Evolutionary conservation across 805 yeast species (phyloP).

Genomic region (Candida chauliodis): DNA sequence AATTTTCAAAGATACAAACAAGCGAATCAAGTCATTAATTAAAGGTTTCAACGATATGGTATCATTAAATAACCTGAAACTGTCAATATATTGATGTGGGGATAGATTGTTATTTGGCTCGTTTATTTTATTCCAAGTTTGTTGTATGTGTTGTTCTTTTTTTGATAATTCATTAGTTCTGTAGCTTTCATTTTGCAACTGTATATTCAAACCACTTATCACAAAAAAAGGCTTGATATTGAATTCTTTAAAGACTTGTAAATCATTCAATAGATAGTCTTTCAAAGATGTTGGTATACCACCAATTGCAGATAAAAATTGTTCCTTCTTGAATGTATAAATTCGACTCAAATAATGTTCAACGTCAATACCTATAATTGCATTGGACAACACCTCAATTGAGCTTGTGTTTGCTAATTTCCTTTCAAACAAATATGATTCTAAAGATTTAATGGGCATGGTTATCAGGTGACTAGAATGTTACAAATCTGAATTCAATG

Average conservation of each 20-base stretch:
- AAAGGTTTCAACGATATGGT: constrained; percentile 50
- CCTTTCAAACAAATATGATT: constrained; percentile 65
- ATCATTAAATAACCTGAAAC: constrained; percentile 51
- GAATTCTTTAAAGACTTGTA: constrained; percentile 54
- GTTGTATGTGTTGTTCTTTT: constrained; percentile 37
- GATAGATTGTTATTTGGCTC: constrained; percentile 10
- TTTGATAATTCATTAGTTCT: constrained; percentile 34
- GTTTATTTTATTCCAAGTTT: constrained; percentile 34
- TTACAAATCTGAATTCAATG: too few relatives aligned
- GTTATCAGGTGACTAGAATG: too few relatives aligned
- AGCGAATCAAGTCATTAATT: constrained; percentile 51
- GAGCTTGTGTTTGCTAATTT: constrained; percentile 59
- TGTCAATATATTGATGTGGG: constrained; percentile 30
- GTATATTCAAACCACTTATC: constrained; percentile 61
- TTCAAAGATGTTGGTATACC: constrained; percentile 70
- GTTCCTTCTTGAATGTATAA: constrained; percentile 61
- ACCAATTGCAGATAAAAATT: constrained; percentile 71
- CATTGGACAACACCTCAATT: constrained; percentile 58
- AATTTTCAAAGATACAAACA: constrained; percentile 52
- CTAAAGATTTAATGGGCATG: constrained; percentile 56
- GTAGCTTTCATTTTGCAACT: constrained; percentile 27
- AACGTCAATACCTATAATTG: constrained; percentile 80
- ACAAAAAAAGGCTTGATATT: constrained; percentile 78
- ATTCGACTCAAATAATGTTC: constrained; percentile 70
- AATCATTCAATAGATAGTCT: constrained; percentile 56